These are phyloP conservation scores for Hyphopichia wangnamkhiaoensis DNA, from an alignment of 1,139 yeast species.

Conservation along the genomic window DNA sequence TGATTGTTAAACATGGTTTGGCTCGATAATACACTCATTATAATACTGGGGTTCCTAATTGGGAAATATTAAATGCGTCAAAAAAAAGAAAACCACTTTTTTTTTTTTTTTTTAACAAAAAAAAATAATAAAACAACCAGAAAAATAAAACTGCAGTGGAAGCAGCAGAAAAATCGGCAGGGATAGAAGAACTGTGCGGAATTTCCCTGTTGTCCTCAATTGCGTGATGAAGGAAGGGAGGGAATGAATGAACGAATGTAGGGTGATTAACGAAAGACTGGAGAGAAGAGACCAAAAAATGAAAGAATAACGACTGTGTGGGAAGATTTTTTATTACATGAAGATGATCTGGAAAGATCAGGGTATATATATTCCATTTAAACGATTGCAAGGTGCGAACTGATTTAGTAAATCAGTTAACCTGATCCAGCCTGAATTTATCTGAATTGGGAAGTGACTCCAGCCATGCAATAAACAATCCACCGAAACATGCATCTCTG, in stretches of 20 bases:
- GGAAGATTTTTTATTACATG: too few relatives aligned
- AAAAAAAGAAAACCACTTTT: too few relatives aligned
- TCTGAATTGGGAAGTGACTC: constrained; percentile 9
- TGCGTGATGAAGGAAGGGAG: too few relatives aligned
- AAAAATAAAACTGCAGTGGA: neutral
- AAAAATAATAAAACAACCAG: neutral
- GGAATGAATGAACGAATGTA: neutral
- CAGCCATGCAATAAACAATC: constrained; percentile 8
- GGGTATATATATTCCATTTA: too few relatives aligned
- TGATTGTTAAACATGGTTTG: constrained; percentile 33
- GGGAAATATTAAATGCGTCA: neutral
- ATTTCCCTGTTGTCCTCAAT: too few relatives aligned
- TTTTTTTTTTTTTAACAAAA: neutral
- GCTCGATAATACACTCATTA: constrained; percentile 25
- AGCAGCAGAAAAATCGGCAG: too few relatives aligned
- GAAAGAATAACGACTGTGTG: neutral
- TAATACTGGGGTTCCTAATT: constrained; percentile 1
- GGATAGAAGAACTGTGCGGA: too few relatives aligned
- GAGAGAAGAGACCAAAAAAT: neutral
- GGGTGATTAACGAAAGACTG: neutral
- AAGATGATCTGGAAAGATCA: too few relatives aligned
- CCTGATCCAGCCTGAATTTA: constrained; percentile 11
- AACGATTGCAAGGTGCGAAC: too few relatives aligned
- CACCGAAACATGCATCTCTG: too few relatives aligned
- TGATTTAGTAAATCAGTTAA: constrained; percentile 4